Evolutionary conservation across 2,329 filamentous ascomycete genomes (phyloP).

Genomic region (Tolypocladium tropicale): DNA sequence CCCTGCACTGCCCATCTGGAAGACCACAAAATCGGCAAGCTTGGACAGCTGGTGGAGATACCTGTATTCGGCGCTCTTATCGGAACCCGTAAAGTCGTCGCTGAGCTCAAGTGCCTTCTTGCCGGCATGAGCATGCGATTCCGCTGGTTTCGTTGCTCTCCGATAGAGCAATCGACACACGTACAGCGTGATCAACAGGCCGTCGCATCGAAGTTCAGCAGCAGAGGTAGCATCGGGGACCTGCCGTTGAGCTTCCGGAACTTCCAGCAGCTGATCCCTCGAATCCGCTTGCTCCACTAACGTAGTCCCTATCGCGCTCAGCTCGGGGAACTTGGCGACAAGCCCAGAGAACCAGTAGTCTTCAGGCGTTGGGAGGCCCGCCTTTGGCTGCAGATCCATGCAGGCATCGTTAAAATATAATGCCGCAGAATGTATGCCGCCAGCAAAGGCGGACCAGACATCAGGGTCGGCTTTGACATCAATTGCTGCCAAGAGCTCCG

Average conservation of each 20-base stretch:
- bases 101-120: constrained; percentile 18
- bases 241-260: background rate
- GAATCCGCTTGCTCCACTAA: background rate
- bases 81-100: constrained; percentile 17
- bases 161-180: constrained; percentile 30
- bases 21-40: constrained; percentile 24
- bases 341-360: constrained; percentile 16
- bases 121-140: constrained; percentile 8
- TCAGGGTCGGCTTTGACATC: constrained; percentile 17
- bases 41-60: constrained; percentile 26
- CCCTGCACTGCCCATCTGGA: constrained; percentile 25
- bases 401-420: constrained; percentile 33
- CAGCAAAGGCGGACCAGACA: constrained; percentile 27
- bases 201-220: constrained; percentile 22
- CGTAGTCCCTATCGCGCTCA: constrained; percentile 10
- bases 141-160: constrained; percentile 22
- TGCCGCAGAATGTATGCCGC: constrained; percentile 23
- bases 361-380: constrained; percentile 2
- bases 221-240: background rate
- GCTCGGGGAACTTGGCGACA: constrained; percentile 15
- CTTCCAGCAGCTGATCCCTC: constrained; percentile 3
- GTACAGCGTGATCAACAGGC: constrained; percentile 27
- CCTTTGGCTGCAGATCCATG: background rate
- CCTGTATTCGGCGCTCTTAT: constrained; percentile 17
- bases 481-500: constrained; percentile 25